Evolutionary conservation across 2,329 filamentous ascomycete genomes (phyloP), one percentile per base, ranked within the genome.

Genomic region (Arthrinium puccinioides): DNA sequence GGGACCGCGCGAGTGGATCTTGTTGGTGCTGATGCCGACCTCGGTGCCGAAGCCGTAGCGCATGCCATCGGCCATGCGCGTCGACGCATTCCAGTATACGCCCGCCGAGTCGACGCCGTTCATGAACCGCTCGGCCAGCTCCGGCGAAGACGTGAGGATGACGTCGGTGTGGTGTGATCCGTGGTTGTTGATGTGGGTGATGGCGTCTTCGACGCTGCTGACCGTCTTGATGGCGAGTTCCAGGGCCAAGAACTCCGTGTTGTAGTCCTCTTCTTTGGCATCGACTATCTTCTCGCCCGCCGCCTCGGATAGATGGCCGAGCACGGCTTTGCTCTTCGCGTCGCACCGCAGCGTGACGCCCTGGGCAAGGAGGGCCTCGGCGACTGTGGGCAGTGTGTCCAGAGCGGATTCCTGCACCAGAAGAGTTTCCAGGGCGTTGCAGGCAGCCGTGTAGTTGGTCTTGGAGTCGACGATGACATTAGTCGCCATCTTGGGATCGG

Each of bases 1-100:
- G 0, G 92, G 92, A 0, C 92, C 92, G 35, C 92, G 72, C 2
- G 87, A 85, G 59, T 98, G 92, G 46, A 98, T 95, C 70, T 97
- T 98, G 70, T 96, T 98, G 34, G 92, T 98, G 66, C 86, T 94
- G 63, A 98, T 97, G 38, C 92, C 92, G 18, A 98, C 92, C 64
- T 98, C 92, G 0, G 92, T 97, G 32, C 92, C 92, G 62, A 98
- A 98, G 7, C 92, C 92, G 59, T 94, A 97, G 28, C 92, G 76
- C 84, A 94, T 96, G 7, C 92, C 92, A 59, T 98, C 92, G 6
- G 89, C 88, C 65, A 98, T 90, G 35, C 92, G 78, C 8, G 87
- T 95, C 18, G 87, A 94, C 7, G 88, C 86, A 59, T 98, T 98
- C 88, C 90, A 96, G 71, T 94, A 98, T 14, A 90, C 89, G 36